Base-by-base conservation (phyloP, 345 rosid genomes). In the Gossypium arboreum region DNA sequence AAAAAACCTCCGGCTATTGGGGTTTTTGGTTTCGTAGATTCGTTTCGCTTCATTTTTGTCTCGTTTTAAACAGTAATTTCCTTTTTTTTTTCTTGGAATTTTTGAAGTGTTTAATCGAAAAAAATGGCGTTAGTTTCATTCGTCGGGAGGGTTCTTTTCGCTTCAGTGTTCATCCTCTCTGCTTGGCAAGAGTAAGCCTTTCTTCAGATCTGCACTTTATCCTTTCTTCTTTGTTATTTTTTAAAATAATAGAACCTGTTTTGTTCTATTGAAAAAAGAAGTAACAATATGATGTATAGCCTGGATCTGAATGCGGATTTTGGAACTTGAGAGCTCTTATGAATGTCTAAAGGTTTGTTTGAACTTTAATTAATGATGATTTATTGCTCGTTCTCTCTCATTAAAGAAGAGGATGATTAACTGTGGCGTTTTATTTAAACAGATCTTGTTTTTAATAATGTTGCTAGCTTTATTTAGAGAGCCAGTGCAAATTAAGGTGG, bases 181-280 rank as follows among this genome's bases (percentile, higher is more conserved):
- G 96, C 96, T 68, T 91, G 85, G 88, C 89, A 91, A 76, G 89
- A 86, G 96, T 89, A 87, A 85, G 78, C 70, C 66, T 45, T 77
- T 20, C 16, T 54, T 65, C 66, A 76, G 85, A 82, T 85, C 83
- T 83, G 73, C 74, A 44, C 39, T 66, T 70, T 34, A 18, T 59
- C 5, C 73, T 43, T 72, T 75, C 62, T 45, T 25, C 1, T 66
- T 50, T 13, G 52, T 25, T 50, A 44, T 13, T 11, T 3, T 9
- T 18, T 56, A n/a, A 8, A 3, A 1, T n/a, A 29, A 29, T n/a
- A 25, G 9, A 70, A 13, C n/a, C 48, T 52, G 74, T 13, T 24
- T 24, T 39, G 27, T 20, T 57, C 61, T 57, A 0, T 24, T 5
- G 18, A 5, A 20, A 56, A 56, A 57, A 1, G 3, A 52, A 4